Evolutionary conservation across 306 rosid genomes (phyloP).

Genomic region (Casuarina glauca): DNA sequence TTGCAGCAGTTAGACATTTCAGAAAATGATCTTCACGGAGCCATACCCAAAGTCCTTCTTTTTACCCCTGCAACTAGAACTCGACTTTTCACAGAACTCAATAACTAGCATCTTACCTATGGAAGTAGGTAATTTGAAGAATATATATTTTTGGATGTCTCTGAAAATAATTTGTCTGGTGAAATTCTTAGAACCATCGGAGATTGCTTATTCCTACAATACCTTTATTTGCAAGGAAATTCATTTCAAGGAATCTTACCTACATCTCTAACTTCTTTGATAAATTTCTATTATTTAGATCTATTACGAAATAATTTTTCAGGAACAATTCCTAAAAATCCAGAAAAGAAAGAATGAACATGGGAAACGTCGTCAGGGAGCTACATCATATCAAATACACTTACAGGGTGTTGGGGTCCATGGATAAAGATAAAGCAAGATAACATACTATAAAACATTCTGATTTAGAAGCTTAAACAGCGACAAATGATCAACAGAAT

Average conservation of each 20-base stretch:
- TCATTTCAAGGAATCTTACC: slow-evolving; percentile 35
- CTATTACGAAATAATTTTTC: slow-evolving; percentile 33
- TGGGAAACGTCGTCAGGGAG: slow-evolving; percentile 6
- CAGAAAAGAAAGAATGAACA: slow-evolving; percentile 31
- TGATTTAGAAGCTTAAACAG: neutral
- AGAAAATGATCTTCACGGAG: no score
- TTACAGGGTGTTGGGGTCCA: neutral
- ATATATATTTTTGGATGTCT: slow-evolving; percentile 17
- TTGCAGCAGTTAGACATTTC: slow-evolving; percentile 7
- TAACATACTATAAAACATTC: neutral
- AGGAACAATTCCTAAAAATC: slow-evolving; percentile 33
- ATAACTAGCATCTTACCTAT: no score
- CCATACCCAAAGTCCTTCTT: no score
- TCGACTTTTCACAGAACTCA: no score
- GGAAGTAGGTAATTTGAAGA: slow-evolving; percentile 26
- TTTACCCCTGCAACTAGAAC: no score
- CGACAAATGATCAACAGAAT: neutral
- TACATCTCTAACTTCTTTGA: slow-evolving; percentile 30
- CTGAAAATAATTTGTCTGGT: slow-evolving; percentile 29
- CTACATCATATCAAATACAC: slow-evolving; percentile 20
- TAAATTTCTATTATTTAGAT: slow-evolving; percentile 30
- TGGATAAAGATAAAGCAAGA: neutral
- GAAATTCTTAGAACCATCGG: slow-evolving; percentile 35
- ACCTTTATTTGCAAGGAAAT: slow-evolving; percentile 28
- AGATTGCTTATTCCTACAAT: slow-evolving; percentile 29